Conservation (phyloP, 768 basidiomycete genomes). For the Mycena indigotica region DNA sequence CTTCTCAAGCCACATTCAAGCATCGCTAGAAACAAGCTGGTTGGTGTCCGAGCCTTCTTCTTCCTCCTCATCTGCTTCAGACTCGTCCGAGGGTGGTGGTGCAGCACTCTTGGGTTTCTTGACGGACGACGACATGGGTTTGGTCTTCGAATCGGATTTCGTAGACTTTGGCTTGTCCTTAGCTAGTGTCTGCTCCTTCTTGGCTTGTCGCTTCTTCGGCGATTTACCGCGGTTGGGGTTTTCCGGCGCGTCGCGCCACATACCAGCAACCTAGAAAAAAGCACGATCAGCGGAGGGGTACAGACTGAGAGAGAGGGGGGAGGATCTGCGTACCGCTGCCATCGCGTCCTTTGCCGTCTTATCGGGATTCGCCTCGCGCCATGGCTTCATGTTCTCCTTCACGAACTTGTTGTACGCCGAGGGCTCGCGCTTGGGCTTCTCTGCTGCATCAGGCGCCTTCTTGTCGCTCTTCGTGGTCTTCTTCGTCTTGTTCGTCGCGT, state of each 20-base stretch:
- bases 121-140: neutral
- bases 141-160: neutral
- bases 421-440: neutral
- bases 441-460: neutral
- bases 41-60: neutral
- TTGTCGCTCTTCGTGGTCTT: neutral
- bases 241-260: conserved; percentile 3
- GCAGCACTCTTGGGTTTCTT: neutral
- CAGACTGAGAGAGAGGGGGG: neutral
- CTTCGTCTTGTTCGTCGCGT: conserved; percentile 1
- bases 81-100: neutral
- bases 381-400: neutral
- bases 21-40: neutral
- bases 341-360: neutral
- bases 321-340: neutral
- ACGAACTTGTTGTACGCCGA: neutral
- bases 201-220: neutral
- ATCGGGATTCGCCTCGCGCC: neutral
- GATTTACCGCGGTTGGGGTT: neutral
- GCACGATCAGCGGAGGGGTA: neutral
- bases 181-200: neutral
- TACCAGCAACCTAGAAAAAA: neutral
- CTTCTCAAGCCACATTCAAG: neutral
- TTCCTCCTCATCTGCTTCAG: neutral
- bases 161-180: neutral